Conservation (phyloP, 768 basidiomycete genomes). For the Coprinellus aureogranulatus region DNA sequence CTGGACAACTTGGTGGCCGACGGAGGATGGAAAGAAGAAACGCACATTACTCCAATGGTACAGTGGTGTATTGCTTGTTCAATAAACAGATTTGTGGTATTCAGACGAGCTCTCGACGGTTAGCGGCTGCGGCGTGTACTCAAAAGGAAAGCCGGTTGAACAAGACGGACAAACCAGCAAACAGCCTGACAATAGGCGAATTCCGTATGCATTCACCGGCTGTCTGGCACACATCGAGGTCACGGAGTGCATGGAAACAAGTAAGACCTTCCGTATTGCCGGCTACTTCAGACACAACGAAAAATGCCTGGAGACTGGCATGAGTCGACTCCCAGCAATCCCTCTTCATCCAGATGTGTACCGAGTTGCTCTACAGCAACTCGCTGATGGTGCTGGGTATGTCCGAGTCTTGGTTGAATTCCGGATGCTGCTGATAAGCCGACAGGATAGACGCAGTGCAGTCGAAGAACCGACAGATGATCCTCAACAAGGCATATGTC, state of each 20-base stretch:
- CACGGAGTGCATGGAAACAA: constrained; percentile 13
- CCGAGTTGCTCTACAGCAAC: constrained; percentile 9
- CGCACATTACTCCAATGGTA: background rate
- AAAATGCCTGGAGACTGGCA: constrained; percentile 1
- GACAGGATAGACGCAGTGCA: background rate
- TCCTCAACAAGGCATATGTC: background rate
- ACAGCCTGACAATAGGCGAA: background rate
- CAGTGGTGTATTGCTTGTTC: background rate
- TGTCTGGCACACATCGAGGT: constrained; percentile 36
- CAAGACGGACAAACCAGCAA: background rate
- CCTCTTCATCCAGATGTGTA: constrained; percentile 33
- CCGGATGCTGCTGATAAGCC: background rate
- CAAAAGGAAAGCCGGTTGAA: background rate
- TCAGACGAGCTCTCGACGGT: background rate
- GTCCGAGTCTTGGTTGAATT: too few relatives aligned
- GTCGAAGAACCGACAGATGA: background rate
- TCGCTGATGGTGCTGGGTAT: constrained; percentile 20
- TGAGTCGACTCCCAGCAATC: constrained; percentile 18
- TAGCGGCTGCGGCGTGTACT: background rate
- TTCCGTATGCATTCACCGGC: constrained; percentile 23
- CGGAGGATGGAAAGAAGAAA: background rate
- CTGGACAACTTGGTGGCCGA: background rate
- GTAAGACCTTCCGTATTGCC: background rate
- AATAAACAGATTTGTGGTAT: background rate
- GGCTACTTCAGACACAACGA: background rate